A percentile compares a stretch with the other conserved stretches of the same genome.
These are phyloP conservation scores for Dactylonectria macrodidyma DNA, from an alignment of 2,329 filamentous ascomycete genomes.

Conservation along the genomic window DNA sequence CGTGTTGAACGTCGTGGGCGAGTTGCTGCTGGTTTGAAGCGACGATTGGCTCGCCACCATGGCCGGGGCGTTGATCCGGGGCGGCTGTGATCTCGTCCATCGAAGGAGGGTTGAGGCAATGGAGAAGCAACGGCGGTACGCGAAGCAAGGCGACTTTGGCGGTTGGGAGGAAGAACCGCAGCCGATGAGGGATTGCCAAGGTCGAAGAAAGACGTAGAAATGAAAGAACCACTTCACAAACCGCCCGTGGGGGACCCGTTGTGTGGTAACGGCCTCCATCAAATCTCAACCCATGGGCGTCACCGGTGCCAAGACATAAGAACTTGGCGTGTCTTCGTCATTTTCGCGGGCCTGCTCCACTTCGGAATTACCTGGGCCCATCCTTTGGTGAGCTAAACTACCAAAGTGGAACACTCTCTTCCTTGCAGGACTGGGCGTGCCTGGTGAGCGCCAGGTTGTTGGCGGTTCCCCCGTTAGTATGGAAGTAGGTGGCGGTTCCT, in stretches of 20 bases:
- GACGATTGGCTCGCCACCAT: conserved; percentile 35
- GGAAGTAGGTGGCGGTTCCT: too few species aligned
- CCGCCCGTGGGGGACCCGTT: conserved; percentile 37
- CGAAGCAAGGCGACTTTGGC: conserved; percentile 1
- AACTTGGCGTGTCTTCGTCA: conserved; percentile 39
- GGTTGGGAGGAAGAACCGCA: conserved; percentile 12
- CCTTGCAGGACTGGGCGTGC: too few species aligned
- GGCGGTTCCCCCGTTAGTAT: too few species aligned
- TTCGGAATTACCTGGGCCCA: conserved; percentile 32
- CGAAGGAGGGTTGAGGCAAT: conserved; percentile 32
- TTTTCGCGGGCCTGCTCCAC: conserved; percentile 34
- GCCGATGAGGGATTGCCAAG: conserved; percentile 15
- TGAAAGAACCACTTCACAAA: conserved; percentile 23
- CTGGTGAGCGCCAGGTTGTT: too few species aligned
- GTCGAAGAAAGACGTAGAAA: conserved; percentile 21
- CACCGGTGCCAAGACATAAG: conserved; percentile 34
- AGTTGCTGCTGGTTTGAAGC: conserved; percentile 26
- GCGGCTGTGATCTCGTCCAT: conserved; percentile 51
- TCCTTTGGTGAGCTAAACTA: not conserved
- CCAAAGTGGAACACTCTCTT: too few species aligned
- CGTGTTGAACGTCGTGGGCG: conserved; percentile 17
- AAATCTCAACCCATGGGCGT: conserved; percentile 22
- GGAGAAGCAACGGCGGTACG: conserved; percentile 34
- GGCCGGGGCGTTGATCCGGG: conserved; percentile 39
- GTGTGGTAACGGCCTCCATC: conserved; percentile 19